Evolutionary conservation across 345 rosid species (phyloP).

Genomic region (Rhizophora apiculata): DNA sequence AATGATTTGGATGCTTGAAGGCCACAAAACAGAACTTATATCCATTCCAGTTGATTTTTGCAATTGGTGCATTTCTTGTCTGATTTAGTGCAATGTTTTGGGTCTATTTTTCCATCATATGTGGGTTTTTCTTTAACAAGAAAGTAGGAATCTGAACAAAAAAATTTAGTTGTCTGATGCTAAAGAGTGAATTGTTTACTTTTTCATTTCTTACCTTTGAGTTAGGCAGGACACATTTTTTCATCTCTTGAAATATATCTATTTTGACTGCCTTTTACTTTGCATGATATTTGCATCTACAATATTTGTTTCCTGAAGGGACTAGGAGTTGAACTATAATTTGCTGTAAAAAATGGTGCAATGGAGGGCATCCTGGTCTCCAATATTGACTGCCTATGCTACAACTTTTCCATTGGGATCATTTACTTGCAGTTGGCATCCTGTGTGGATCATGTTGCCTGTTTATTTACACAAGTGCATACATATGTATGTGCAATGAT

Average conservation of each 20-base stretch:
- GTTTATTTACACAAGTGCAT: not conserved
- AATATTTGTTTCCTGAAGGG: not conserved
- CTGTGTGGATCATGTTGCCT: not conserved
- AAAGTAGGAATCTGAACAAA: too few relatives aligned
- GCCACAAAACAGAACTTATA: not conserved
- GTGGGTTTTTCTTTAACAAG: too few relatives aligned
- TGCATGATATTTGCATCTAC: not conserved
- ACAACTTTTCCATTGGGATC: constrained; percentile 32
- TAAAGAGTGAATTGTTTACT: too few relatives aligned
- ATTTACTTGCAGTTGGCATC: constrained; percentile 22
- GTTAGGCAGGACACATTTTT: too few relatives aligned
- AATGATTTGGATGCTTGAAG: too few relatives aligned
- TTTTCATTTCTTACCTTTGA: too few relatives aligned
- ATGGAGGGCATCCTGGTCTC: constrained; percentile 10
- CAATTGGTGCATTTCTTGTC: not conserved
- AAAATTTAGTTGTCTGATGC: too few relatives aligned
- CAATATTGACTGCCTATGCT: constrained; percentile 14
- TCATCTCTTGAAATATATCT: too few relatives aligned
- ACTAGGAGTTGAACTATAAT: not conserved
- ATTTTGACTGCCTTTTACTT: too few relatives aligned
- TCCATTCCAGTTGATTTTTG: not conserved
- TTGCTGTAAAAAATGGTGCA: not conserved
- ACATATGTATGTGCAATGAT: not conserved
- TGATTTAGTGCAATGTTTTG: not conserved
- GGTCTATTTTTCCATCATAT: not conserved